These are phyloP conservation scores for Pyrenochaeta sp. DNA, from an alignment of 2,329 filamentous ascomycete species.

Conservation along the genomic window DNA sequence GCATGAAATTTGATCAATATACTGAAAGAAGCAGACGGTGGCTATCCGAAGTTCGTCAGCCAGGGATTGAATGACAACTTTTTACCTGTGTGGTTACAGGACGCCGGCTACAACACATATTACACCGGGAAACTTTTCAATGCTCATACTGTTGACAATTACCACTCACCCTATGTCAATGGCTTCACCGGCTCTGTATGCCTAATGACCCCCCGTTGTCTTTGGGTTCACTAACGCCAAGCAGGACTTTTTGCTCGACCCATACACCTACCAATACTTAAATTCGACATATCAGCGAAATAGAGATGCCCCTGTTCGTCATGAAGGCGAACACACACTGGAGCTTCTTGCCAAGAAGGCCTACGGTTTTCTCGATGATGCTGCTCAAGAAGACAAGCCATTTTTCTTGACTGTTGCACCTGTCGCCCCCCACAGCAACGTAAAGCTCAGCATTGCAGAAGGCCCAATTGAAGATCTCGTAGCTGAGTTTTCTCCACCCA, in stretches of 20 bases:
- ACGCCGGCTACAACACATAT: slow-evolving; percentile 72
- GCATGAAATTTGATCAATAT: not conserved
- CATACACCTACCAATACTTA: slow-evolving; percentile 72
- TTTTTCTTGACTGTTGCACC: not conserved
- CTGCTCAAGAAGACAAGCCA: slow-evolving; percentile 26
- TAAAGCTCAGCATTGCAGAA: not conserved
- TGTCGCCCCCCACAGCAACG: not conserved
- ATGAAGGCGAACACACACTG: slow-evolving; percentile 62
- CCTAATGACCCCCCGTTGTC: not conserved
- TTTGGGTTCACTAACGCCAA: not conserved
- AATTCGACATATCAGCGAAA: slow-evolving; percentile 71
- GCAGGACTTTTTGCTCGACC: slow-evolving; percentile 66
- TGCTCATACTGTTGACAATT: slow-evolving; percentile 66
- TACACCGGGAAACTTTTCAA: slow-evolving; percentile 77
- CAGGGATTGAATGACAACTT: slow-evolving; percentile 72
- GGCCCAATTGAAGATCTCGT: not conserved
- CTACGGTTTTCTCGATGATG: slow-evolving; percentile 67
- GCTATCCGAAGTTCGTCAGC: slow-evolving; percentile 70
- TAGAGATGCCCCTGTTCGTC: slow-evolving; percentile 62
- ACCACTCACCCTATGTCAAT: slow-evolving; percentile 62
- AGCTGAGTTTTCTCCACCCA: slow-evolving; percentile 45
- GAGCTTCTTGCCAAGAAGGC: slow-evolving; percentile 69
- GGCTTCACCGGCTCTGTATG: slow-evolving; percentile 64
- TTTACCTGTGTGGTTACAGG: slow-evolving; percentile 72
- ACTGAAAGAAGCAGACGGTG: slow-evolving; percentile 43